These are phyloP conservation scores for Erodium moschatum DNA, from an alignment of 441 rosid genomes.

Conservation along the genomic window DNA sequence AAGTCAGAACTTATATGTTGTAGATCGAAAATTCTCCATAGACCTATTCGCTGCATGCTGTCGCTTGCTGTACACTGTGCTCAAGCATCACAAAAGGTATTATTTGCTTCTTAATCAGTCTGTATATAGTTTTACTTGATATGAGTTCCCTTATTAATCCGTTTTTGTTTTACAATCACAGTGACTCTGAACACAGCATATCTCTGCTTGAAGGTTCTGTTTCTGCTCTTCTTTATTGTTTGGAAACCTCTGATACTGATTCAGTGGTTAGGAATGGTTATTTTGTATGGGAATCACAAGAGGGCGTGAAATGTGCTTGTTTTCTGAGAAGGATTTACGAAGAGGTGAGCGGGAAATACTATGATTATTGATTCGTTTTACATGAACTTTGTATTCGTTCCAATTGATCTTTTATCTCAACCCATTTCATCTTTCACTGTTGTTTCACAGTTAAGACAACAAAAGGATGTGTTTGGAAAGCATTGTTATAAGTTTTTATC, in stretches of 20 bases:
- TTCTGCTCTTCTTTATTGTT: slow-evolving; percentile 53
- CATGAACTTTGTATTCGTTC: background rate
- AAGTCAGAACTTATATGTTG: slow-evolving; percentile 22
- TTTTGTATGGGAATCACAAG: slow-evolving; percentile 49
- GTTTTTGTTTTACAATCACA: slow-evolving; percentile 27
- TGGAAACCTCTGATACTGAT: slow-evolving; percentile 49
- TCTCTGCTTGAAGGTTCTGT: slow-evolving; percentile 69
- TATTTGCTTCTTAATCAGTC: slow-evolving; percentile 8
- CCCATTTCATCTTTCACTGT: slow-evolving; percentile 14
- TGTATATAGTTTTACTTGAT: background rate
- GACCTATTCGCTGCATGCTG: slow-evolving; percentile 59
- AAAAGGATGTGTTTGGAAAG: slow-evolving; percentile 55
- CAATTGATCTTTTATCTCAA: background rate
- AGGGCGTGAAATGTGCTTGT: slow-evolving; percentile 64
- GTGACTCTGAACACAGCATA: slow-evolving; percentile 59
- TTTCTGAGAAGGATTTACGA: slow-evolving; percentile 84
- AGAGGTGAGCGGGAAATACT: slow-evolving; percentile 47
- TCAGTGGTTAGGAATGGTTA: slow-evolving; percentile 28
- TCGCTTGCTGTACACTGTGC: slow-evolving; percentile 53
- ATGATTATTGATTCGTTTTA: background rate
- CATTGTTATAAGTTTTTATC: slow-evolving; percentile 76
- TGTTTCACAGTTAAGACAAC: slow-evolving; percentile 72
- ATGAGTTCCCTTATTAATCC: background rate
- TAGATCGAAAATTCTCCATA: slow-evolving; percentile 50
- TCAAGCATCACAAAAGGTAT: slow-evolving; percentile 80